A percentile compares a stretch with the other conserved stretches of the same genome.
These are phyloP conservation scores for Fraxinus quadrangulata DNA, from an alignment of 257 asterid genomes.

Conservation along the genomic window DNA sequence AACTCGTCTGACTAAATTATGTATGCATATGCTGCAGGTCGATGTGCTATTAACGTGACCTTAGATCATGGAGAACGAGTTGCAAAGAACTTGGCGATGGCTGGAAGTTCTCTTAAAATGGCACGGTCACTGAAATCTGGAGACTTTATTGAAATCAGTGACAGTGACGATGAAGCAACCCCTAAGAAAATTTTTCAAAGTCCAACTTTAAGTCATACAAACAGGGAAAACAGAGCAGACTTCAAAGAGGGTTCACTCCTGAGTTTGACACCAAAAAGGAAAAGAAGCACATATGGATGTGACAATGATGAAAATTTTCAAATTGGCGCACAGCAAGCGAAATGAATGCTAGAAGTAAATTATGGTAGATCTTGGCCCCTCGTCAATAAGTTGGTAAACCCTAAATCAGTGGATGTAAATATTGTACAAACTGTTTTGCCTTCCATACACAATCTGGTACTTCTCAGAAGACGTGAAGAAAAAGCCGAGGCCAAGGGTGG, in stretches of 20 bases:
- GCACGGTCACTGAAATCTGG: conserved; percentile 9
- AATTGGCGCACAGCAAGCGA: background rate
- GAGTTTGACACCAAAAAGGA: conserved; percentile 13
- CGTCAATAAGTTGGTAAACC: background rate
- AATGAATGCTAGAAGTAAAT: conserved; percentile 2
- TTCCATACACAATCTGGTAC: background rate
- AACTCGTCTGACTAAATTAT: background rate
- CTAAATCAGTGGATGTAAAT: background rate
- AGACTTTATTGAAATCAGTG: conserved; percentile 21
- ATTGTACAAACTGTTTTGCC: background rate
- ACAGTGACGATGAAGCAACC: conserved; percentile 20
- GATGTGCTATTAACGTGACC: background rate
- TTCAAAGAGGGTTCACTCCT: background rate
- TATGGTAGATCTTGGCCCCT: background rate
- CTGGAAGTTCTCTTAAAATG: background rate
- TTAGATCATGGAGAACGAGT: background rate
- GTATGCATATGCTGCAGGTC: conserved; percentile 21
- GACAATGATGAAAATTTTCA: background rate
- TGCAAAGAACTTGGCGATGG: background rate
- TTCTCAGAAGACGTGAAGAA: background rate
- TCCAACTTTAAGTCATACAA: background rate
- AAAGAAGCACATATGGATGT: background rate
- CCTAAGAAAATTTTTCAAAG: background rate
- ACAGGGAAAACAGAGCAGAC: conserved; percentile 3
- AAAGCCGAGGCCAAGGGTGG: background rate